phyloP scores from a whole-genome alignment of 2,329 filamentous ascomycete species.

The Diatrype stigma region DNA sequence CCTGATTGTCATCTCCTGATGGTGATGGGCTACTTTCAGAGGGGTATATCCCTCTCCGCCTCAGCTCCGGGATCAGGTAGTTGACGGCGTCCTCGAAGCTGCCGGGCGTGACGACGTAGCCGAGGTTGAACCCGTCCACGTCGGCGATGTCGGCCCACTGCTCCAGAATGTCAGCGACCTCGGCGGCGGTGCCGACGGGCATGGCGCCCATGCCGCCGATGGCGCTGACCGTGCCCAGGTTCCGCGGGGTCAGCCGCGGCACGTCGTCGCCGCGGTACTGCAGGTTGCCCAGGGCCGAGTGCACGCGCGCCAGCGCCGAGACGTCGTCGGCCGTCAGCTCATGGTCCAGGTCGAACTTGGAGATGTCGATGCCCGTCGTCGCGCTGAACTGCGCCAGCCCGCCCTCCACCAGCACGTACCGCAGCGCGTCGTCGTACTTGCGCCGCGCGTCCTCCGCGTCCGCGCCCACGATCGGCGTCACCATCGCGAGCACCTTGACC shows the following conservation, averaged over 20 bases:
- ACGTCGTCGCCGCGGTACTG: constrained; percentile 3
- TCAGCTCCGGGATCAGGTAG: constrained; percentile 23
- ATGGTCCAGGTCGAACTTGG: constrained; percentile 3
- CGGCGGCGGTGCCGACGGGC: constrained; percentile 1
- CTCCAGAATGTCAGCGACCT: constrained; percentile 4
- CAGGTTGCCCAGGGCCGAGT: constrained; percentile 2
- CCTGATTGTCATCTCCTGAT: background rate
- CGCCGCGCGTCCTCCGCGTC: background rate
- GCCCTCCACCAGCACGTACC: constrained; percentile 2
- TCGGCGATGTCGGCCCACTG: constrained; percentile 23
- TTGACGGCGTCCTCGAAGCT: constrained; percentile 22
- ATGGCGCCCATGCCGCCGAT: constrained; percentile 2
- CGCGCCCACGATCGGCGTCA: constrained; percentile 4
- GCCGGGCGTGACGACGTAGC: constrained; percentile 18
- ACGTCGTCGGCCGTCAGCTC: constrained; percentile 3
- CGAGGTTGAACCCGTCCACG: constrained; percentile 22
- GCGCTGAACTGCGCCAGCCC: constrained; percentile 4
- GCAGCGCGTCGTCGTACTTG: constrained; percentile 3
- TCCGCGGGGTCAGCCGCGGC: constrained; percentile 2
- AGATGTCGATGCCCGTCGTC: constrained; percentile 2
- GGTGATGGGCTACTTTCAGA: background rate
- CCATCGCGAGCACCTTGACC: constrained; percentile 3
- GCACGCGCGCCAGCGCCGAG: constrained; percentile 1
- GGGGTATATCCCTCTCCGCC: constrained; percentile 1
- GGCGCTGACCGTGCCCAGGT: constrained; percentile 1